Conservation (phyloP, 1,284 basidiomycete genomes). For the Nidula niveotomentosa region DNA sequence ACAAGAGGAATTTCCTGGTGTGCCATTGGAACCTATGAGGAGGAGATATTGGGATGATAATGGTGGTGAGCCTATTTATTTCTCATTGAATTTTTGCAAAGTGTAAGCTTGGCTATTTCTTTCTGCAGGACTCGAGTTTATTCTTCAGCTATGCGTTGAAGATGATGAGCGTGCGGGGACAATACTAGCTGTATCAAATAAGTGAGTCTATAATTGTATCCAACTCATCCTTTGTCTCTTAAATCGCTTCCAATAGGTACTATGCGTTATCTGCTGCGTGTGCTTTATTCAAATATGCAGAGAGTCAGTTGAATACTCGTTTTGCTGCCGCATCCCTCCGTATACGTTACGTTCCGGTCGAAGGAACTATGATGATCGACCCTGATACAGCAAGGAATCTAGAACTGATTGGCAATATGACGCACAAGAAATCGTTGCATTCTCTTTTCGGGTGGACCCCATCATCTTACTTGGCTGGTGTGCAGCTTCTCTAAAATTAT, state of each 20-base stretch:
- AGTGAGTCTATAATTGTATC: conserved; percentile 48
- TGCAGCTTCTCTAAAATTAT: not conserved
- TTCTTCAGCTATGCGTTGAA: conserved; percentile 75
- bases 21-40: conserved; percentile 66
- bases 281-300: conserved; percentile 83
- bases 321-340: conserved; percentile 76
- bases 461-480: no score
- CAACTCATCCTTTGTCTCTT: not conserved
- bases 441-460: conserved; percentile 70
- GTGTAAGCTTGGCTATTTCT: conserved; percentile 3
- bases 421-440: conserved; percentile 61
- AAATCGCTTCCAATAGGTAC: conserved; percentile 52
- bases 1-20: conserved; percentile 70
- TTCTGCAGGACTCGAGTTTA: conserved; percentile 68
- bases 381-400: conserved; percentile 84
- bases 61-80: conserved; percentile 48
- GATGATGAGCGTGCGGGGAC: conserved; percentile 76
- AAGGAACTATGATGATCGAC: conserved; percentile 93
- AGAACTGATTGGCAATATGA: conserved; percentile 81
- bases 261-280: conserved; percentile 84
- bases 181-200: conserved; percentile 72
- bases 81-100: not conserved
- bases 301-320: conserved; percentile 62
- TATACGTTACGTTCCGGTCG: conserved; percentile 78
- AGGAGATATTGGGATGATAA: conserved; percentile 82